These are phyloP conservation scores for Penicillium verhagenii DNA, from an alignment of 495 filamentous ascomycete species.

Conservation along the genomic window DNA sequence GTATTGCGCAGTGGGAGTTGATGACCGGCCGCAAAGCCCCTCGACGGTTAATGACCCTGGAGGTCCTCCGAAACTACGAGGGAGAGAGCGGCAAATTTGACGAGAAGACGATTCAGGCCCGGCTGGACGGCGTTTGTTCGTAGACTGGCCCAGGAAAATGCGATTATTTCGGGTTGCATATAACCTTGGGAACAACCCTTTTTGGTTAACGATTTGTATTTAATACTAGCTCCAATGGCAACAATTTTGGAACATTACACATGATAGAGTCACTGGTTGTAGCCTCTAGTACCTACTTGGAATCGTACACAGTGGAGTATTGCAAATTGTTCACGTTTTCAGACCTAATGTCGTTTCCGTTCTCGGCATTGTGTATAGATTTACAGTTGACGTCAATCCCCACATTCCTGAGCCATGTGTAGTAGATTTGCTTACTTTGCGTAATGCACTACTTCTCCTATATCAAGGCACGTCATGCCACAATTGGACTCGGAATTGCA, in stretches of 20 bases:
- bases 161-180: background rate
- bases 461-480: too few species aligned
- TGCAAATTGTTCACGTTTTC: background rate
- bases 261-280: too few species aligned
- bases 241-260: background rate
- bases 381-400: background rate
- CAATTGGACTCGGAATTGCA: background rate
- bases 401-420: background rate
- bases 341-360: background rate
- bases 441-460: too few species aligned
- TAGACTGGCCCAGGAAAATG: slow-evolving; percentile 1
- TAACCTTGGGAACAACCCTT: background rate
- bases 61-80: slow-evolving; percentile 56
- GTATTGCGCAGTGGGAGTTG: slow-evolving; percentile 78
- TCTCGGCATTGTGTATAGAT: background rate
- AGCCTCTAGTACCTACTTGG: too few species aligned
- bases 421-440: background rate
- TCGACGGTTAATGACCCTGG: slow-evolving; percentile 66
- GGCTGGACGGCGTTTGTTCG: slow-evolving; percentile 33
- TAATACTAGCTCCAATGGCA: background rate
- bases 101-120: slow-evolving; percentile 43
- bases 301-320: too few species aligned
- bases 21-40: slow-evolving; percentile 83
- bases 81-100: slow-evolving; percentile 44
- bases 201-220: background rate